phyloP scores from a whole-genome alignment of 306 rosid species.

The Lotus japonicus region DNA sequence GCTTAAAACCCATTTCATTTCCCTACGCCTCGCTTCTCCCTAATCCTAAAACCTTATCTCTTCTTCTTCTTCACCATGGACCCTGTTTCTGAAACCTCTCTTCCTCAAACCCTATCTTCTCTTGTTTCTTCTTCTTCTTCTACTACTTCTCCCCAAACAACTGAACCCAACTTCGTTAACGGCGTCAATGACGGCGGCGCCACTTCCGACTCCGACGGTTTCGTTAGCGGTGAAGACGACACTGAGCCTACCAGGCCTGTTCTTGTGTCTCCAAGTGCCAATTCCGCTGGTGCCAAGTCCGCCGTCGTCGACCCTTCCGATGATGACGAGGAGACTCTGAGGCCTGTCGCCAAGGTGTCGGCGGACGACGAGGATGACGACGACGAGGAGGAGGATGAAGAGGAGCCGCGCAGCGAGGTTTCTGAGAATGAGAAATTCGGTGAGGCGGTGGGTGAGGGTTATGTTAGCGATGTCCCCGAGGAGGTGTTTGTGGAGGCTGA shows the following conservation, averaged over 20 bases:
- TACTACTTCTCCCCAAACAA: constrained; percentile 18
- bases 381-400: neutral
- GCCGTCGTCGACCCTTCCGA: constrained; percentile 3
- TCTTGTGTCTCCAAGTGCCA: constrained; percentile 21
- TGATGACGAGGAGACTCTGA: neutral
- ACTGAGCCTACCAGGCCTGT: constrained; percentile 27
- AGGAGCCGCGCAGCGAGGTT: neutral
- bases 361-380: constrained; percentile 47
- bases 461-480: constrained; percentile 25
- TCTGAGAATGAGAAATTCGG: constrained; percentile 6
- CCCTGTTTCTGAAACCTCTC: constrained; percentile 1
- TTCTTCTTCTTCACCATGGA: constrained; percentile 30
- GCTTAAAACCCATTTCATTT: constrained; percentile 9
- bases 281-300: neutral
- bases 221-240: constrained; percentile 56
- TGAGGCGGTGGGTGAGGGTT: constrained; percentile 17
- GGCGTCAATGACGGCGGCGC: no score
- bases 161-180: no score
- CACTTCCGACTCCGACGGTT: constrained; percentile 34
- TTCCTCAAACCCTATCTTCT: constrained; percentile 31
- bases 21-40: neutral
- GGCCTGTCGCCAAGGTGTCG: constrained; percentile 24
- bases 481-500: constrained; percentile 30
- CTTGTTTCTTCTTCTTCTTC: constrained; percentile 21
- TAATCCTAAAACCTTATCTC: constrained; percentile 27